phyloP scores from a whole-genome alignment of 352 stramenopile species.

The Thalassiosira livingstoniorum region DNA sequence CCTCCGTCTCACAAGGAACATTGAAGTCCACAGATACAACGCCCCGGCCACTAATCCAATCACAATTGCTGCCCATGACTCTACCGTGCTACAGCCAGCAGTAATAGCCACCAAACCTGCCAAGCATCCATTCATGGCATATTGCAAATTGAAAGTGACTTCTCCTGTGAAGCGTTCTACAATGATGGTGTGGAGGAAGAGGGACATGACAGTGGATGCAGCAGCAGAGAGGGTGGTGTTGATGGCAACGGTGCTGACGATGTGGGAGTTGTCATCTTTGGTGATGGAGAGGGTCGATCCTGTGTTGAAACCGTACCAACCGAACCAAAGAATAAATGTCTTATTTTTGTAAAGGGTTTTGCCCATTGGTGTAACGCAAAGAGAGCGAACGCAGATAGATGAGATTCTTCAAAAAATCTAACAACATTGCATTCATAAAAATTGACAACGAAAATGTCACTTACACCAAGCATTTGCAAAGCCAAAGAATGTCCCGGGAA shows the following conservation, averaged over 20 bases:
- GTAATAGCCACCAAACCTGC: constrained; percentile 84
- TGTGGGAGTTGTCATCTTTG: constrained; percentile 9
- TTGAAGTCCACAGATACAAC: constrained; percentile 64
- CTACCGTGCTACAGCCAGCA: constrained; percentile 73
- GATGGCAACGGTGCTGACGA: constrained; percentile 74
- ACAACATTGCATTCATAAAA: not conserved
- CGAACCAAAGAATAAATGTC: constrained; percentile 76
- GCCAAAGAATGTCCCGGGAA: constrained; percentile 61
- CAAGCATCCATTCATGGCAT: constrained; percentile 84
- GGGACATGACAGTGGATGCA: constrained; percentile 68
- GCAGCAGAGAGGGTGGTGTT: constrained; percentile 82
- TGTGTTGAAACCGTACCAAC: constrained; percentile 89
- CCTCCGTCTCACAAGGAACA: constrained; percentile 58
- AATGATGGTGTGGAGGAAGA: constrained; percentile 54
- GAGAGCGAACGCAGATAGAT: not conserved
- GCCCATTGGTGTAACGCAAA: not conserved
- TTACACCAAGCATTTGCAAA: constrained; percentile 24
- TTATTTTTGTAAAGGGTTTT: constrained; percentile 39
- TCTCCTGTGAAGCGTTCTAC: constrained; percentile 59
- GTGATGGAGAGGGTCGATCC: constrained; percentile 73
- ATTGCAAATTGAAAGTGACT: constrained; percentile 72
- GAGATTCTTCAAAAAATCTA: not conserved
- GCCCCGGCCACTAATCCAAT: constrained; percentile 77
- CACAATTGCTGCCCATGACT: constrained; percentile 80
- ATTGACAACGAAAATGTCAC: not conserved